Evolutionary conservation across 257 asterid species (phyloP).

Genomic region (Solanum chiquidenum): DNA sequence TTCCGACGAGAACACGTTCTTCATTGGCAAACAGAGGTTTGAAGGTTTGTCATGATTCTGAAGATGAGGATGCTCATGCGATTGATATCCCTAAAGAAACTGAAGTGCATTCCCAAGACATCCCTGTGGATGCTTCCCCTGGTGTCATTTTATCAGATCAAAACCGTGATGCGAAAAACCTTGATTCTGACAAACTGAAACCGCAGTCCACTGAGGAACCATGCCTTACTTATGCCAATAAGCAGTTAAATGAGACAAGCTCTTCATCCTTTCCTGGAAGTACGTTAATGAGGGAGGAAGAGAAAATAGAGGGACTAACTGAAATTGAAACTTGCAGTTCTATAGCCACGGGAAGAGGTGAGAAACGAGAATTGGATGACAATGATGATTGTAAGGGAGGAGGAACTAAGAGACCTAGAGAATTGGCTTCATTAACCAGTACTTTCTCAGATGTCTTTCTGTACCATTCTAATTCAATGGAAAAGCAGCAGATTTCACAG

Average conservation of each 20-base stretch:
- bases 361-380: slow-evolving; percentile 44
- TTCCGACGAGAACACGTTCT: slow-evolving; percentile 70
- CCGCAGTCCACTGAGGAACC: slow-evolving; percentile 17
- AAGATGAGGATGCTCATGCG: slow-evolving; percentile 20
- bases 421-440: slow-evolving; percentile 11
- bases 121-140: slow-evolving; percentile 26
- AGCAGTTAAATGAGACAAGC: slow-evolving; percentile 9
- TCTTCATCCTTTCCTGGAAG: slow-evolving; percentile 23
- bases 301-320: slow-evolving; percentile 21
- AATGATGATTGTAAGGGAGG: slow-evolving; percentile 31
- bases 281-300: slow-evolving; percentile 23
- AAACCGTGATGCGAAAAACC: slow-evolving; percentile 15
- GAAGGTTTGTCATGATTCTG: slow-evolving; percentile 31
- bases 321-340: slow-evolving; percentile 32
- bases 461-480: slow-evolving; percentile 28
- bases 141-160: slow-evolving; percentile 28
- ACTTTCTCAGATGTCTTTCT: slow-evolving; percentile 38
- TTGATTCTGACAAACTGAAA: slow-evolving; percentile 18
- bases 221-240: slow-evolving; percentile 11
- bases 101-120: slow-evolving; percentile 23
- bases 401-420: slow-evolving; percentile 28
- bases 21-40: slow-evolving; percentile 35
- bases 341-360: slow-evolving; percentile 32
- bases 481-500: slow-evolving; percentile 24
- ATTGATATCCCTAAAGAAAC: slow-evolving; percentile 34